Conservation (phyloP, 1,284 basidiomycete genomes). For the Thecaphora thlaspeos region DNA sequence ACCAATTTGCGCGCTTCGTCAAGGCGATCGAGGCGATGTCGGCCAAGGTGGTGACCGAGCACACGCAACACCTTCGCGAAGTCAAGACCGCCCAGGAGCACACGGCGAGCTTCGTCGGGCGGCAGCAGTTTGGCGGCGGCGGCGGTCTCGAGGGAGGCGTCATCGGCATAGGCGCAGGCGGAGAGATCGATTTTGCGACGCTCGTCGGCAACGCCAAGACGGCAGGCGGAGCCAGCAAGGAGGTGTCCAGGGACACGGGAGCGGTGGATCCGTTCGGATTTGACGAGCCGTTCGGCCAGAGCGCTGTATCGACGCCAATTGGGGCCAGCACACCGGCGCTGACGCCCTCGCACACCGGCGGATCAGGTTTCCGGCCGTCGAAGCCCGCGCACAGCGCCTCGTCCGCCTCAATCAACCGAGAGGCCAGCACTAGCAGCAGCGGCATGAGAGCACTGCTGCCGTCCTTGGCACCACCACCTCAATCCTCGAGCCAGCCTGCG, state of each 20-base stretch:
- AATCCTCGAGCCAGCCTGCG: neutral
- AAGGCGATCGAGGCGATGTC: constrained; percentile 62
- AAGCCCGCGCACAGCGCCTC: no score
- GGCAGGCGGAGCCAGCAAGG: constrained; percentile 8
- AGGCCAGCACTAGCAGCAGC: no score
- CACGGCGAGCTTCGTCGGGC: constrained; percentile 35
- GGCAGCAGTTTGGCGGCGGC: neutral
- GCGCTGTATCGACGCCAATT: neutral
- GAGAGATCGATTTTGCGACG: constrained; percentile 54
- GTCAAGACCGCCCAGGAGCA: constrained; percentile 46
- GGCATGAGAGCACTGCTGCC: no score
- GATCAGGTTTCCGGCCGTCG: no score
- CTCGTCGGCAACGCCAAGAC: constrained; percentile 43
- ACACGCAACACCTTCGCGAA: constrained; percentile 59
- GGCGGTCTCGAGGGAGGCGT: constrained; percentile 18
- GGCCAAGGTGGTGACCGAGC: constrained; percentile 79
- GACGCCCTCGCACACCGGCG: constrained; percentile 30
- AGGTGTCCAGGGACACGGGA: constrained; percentile 1
- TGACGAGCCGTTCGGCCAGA: constrained; percentile 9
- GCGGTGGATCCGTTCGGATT: constrained; percentile 37
- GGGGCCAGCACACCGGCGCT: constrained; percentile 7
- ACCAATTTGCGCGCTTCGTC: constrained; percentile 72
- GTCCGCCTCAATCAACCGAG: no score
- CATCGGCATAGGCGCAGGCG: constrained; percentile 31
- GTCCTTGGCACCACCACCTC: neutral